A percentile compares a stretch with the other conserved stretches of the same genome.
phyloP scores from a whole-genome alignment of 306 rosid species.

The Cucurbita ficifolia region DNA sequence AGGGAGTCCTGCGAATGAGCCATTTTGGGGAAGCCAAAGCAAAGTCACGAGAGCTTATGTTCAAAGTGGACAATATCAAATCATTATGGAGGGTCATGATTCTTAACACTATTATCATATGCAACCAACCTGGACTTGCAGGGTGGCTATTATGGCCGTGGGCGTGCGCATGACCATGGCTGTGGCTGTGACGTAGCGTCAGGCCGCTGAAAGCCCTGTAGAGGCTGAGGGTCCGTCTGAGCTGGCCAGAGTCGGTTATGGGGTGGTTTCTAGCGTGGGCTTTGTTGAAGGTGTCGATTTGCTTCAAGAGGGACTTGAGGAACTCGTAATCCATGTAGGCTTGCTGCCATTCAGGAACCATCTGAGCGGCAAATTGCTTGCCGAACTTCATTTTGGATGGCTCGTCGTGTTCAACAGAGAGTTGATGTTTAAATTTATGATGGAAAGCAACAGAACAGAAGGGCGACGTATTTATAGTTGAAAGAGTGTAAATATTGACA shows the following conservation, averaged over 20 bases:
- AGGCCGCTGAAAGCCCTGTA: neutral
- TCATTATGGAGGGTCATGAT: no score
- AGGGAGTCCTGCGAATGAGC: no score
- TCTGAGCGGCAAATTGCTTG: neutral
- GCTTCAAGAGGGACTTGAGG: slow-evolving; percentile 2
- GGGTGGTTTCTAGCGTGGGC: neutral
- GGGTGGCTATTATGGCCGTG: neutral
- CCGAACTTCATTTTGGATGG: neutral
- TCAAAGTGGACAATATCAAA: no score
- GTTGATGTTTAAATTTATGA: neutral
- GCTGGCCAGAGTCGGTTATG: neutral
- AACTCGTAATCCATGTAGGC: neutral
- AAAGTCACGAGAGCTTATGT: no score
- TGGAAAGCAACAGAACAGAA: no score
- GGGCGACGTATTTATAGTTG: neutral
- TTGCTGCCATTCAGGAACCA: slow-evolving; percentile 1
- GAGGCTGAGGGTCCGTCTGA: neutral
- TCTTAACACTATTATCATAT: no score
- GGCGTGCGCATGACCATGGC: neutral
- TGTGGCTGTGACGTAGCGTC: neutral
- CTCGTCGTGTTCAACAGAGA: neutral
- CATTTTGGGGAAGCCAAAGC: no score
- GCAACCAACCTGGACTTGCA: neutral
- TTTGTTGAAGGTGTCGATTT: neutral
- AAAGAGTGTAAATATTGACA: neutral